A percentile compares a stretch with the other conserved stretches of the same genome.
These are phyloP conservation scores for Rhododendron vialii DNA, from an alignment of 148 eudicot genomes.

Conservation along the genomic window DNA sequence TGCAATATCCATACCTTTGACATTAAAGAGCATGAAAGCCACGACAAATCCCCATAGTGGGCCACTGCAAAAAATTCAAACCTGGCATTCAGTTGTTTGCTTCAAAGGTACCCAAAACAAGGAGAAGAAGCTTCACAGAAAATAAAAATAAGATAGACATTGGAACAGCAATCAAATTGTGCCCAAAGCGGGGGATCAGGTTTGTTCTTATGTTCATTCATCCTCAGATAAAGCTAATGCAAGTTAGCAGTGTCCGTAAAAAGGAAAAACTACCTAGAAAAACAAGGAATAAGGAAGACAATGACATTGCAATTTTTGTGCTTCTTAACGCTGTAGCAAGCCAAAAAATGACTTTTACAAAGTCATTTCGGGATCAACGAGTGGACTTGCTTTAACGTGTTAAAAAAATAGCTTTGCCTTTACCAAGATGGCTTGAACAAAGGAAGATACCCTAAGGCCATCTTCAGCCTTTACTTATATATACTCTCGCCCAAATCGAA, in stretches of 20 bases:
- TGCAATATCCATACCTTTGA: conserved; percentile 51
- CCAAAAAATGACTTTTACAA: neutral
- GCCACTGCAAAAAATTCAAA: conserved; percentile 55
- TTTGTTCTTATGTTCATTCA: neutral
- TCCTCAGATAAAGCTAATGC: neutral
- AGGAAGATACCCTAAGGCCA: neutral
- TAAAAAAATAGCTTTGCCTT: neutral
- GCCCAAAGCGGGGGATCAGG: neutral
- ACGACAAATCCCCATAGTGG: conserved; percentile 97
- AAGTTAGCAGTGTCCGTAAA: neutral
- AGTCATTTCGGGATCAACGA: neutral
- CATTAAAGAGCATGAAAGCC: conserved; percentile 87
- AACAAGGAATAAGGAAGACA: neutral
- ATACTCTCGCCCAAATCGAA: neutral
- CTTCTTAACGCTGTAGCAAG: neutral
- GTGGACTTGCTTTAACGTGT: neutral
- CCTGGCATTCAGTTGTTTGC: conserved; percentile 3
- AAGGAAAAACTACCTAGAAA: neutral
- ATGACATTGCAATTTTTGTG: neutral
- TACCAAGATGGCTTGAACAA: neutral
- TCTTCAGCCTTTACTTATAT: neutral
- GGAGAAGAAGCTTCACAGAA: neutral
- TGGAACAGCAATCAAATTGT: neutral
- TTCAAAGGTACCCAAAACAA: conserved; percentile 4
- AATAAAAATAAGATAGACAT: neutral